These are phyloP conservation scores for Kappamyces sp. DNA, from an alignment of 192 early-diverging fungal species.

Conservation along the genomic window DNA sequence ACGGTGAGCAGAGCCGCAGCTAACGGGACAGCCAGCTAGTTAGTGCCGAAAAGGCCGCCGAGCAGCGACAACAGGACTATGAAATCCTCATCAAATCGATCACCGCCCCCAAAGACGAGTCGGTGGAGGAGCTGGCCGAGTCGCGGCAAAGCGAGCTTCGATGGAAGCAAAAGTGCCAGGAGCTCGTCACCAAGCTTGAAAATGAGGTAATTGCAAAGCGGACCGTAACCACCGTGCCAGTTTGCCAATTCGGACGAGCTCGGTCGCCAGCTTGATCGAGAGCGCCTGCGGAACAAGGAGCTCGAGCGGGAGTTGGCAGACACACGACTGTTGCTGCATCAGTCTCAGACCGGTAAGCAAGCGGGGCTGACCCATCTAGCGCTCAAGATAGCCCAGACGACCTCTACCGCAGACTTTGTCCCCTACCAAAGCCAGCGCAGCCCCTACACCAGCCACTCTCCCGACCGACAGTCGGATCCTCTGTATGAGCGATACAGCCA, in stretches of 20 bases:
- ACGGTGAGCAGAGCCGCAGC: constrained; percentile 18
- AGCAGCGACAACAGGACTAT: constrained; percentile 45
- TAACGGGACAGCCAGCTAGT: constrained; percentile 29
- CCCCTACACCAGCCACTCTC: too few relatives aligned
- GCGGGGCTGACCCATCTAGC: too few relatives aligned
- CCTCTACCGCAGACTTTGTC: too few relatives aligned
- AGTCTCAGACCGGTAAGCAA: constrained; percentile 26
- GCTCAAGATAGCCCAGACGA: too few relatives aligned
- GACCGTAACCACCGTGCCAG: constrained; percentile 2
- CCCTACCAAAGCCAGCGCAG: too few relatives aligned
- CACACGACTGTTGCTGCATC: constrained; percentile 34
- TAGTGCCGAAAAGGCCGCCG: constrained; percentile 37
- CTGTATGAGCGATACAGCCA: too few relatives aligned
- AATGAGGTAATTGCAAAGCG: constrained; percentile 25
- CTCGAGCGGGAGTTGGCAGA: constrained; percentile 43
- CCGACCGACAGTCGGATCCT: too few relatives aligned
- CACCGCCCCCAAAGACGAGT: constrained; percentile 40
- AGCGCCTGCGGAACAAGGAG: constrained; percentile 36
- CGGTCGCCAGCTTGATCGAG: constrained; percentile 28
- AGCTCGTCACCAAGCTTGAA: constrained; percentile 44
- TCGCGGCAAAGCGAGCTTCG: constrained; percentile 25
- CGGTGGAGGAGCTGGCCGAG: constrained; percentile 39
- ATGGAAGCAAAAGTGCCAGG: constrained; percentile 50
- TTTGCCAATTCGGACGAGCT: constrained; percentile 40
- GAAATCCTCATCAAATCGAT: constrained; percentile 39